Percentiles rank a stretch among this genome's conserved stretches.
Conservation (phyloP, 192 early-diverging fungal genomes). For the Coemansia sp. region DNA sequence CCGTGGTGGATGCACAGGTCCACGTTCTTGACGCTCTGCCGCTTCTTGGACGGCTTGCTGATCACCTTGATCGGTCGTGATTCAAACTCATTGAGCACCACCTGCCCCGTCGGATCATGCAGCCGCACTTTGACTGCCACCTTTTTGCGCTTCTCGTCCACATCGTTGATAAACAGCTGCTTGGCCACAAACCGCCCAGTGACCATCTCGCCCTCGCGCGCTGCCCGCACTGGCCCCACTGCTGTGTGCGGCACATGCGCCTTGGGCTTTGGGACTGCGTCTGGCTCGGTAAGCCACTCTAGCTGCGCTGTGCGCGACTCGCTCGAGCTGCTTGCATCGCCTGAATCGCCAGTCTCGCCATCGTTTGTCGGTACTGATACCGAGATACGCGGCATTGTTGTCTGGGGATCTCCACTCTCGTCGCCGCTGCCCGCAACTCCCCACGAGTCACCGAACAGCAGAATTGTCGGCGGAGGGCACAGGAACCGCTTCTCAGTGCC, state of each 20-base stretch:
- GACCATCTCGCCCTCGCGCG: slow-evolving; percentile 51
- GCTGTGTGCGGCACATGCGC: slow-evolving; percentile 38
- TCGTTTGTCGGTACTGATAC: slow-evolving; percentile 45
- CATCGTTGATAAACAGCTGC: slow-evolving; percentile 83
- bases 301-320: slow-evolving; percentile 37
- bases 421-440: slow-evolving; percentile 49
- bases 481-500: slow-evolving; percentile 91
- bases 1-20: slow-evolving; percentile 86
- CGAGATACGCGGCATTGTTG: slow-evolving; percentile 42
- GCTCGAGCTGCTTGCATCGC: slow-evolving; percentile 11
- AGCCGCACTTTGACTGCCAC: slow-evolving; percentile 74
- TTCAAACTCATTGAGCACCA: slow-evolving; percentile 66
- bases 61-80: slow-evolving; percentile 85
- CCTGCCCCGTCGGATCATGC: slow-evolving; percentile 60
- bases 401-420: slow-evolving; percentile 27
- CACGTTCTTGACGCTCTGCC: slow-evolving; percentile 80
- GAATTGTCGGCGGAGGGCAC: slow-evolving; percentile 80
- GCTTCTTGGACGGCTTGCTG: slow-evolving; percentile 89
- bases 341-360: slow-evolving; percentile 3
- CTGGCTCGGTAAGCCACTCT: slow-evolving; percentile 48
- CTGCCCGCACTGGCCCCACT: slow-evolving; percentile 20
- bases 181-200: slow-evolving; percentile 78
- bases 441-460: slow-evolving; percentile 75
- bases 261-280: slow-evolving; percentile 49
- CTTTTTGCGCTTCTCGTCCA: slow-evolving; percentile 79